A percentile compares a stretch with the other conserved stretches of the same genome.
These are phyloP conservation scores for Microbotryomycetes sp. DNA, from an alignment of 1,284 basidiomycete genomes.

Conservation along the genomic window DNA sequence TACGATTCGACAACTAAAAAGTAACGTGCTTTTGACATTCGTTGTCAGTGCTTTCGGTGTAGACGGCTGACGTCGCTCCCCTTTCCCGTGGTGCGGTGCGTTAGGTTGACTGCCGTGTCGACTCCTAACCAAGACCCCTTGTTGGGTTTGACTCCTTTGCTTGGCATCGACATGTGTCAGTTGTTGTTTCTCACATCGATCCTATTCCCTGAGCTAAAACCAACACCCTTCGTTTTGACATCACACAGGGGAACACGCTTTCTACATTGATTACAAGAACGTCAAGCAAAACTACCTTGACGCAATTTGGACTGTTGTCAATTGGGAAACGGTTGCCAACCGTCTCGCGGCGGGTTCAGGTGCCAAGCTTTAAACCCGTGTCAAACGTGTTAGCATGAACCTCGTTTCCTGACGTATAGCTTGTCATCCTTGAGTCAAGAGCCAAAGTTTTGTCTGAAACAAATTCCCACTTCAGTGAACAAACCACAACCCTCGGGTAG, in stretches of 20 bases:
- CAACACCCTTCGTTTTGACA: neutral
- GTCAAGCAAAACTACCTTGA: slow-evolving; percentile 58
- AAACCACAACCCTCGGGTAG: too few species aligned
- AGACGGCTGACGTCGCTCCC: neutral
- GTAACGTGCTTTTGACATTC: slow-evolving; percentile 51
- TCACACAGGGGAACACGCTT: slow-evolving; percentile 39
- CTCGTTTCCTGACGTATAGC: too few species aligned
- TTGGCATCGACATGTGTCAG: slow-evolving; percentile 87
- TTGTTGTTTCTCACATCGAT: neutral
- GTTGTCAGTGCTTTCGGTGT: neutral
- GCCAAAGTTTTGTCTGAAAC: too few species aligned
- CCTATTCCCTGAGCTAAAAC: neutral
- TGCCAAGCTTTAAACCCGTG: slow-evolving; percentile 4
- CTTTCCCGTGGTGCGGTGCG: slow-evolving; percentile 7
- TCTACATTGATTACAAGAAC: slow-evolving; percentile 80
- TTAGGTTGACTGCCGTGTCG: slow-evolving; percentile 49
- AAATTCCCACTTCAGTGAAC: too few species aligned
- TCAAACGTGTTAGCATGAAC: too few species aligned
- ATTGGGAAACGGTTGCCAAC: slow-evolving; percentile 80
- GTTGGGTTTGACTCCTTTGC: slow-evolving; percentile 74
- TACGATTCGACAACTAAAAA: slow-evolving; percentile 63
- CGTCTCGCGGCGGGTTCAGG: slow-evolving; percentile 47
- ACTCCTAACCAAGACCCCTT: slow-evolving; percentile 97
- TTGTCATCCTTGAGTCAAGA: too few species aligned
- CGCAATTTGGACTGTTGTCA: slow-evolving; percentile 64